A percentile compares a stretch with the other conserved stretches of the same genome.
Conservation (phyloP, 306 rosid species). For the Psophocarpus tetragonolobus region DNA sequence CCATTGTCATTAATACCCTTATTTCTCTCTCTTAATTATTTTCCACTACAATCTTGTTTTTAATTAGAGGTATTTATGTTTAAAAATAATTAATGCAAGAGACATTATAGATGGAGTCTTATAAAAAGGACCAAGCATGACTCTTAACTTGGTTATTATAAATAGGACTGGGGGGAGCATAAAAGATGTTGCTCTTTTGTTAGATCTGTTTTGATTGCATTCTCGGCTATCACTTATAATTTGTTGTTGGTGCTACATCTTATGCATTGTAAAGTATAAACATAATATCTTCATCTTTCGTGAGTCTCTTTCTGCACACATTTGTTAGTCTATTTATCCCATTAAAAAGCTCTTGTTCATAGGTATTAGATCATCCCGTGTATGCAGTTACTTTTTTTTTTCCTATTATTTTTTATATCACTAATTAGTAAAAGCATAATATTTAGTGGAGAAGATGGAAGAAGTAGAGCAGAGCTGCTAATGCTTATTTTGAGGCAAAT, state of each 20-base stretch:
- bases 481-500: slow-evolving; percentile 88
- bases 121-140: too few relatives aligned
- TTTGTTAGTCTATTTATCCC: neutral
- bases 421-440: slow-evolving; percentile 40
- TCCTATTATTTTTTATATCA: neutral
- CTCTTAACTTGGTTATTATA: too few relatives aligned
- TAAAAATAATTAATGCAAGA: too few relatives aligned
- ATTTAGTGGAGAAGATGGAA: slow-evolving; percentile 96
- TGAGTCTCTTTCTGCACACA: slow-evolving; percentile 6
- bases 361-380: neutral
- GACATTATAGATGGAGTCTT: too few relatives aligned
- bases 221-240: slow-evolving; percentile 1
- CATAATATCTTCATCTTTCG: slow-evolving; percentile 3
- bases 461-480: slow-evolving; percentile 95
- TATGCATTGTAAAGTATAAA: neutral
- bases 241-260: neutral
- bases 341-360: neutral
- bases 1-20: too few relatives aligned
- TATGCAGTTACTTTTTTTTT: neutral
- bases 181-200: neutral
- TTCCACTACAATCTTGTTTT: too few relatives aligned
- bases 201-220: slow-evolving; percentile 7
- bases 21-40: too few relatives aligned
- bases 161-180: too few relatives aligned
- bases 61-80: too few relatives aligned